Evolutionary conservation across 768 basidiomycete genomes (phyloP), one percentile per base, ranked within the genome.

Genomic region (Vishniacozyma victoriae): DNA sequence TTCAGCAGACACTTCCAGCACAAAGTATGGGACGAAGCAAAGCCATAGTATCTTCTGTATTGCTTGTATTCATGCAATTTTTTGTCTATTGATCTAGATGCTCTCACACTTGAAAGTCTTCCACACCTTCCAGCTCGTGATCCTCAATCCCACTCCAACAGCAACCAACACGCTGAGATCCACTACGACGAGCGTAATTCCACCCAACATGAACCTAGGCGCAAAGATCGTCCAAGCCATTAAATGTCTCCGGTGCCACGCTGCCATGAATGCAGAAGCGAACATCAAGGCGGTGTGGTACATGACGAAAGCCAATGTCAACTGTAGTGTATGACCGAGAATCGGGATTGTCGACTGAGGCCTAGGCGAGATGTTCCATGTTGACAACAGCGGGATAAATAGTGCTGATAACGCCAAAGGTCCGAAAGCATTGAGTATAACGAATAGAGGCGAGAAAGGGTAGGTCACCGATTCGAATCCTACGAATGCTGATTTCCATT

Each of bases 191-290:
- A 93, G 68, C 23, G 78, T 78, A 3, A 81, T 61, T 0, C 80
- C 87, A 0, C 79, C 86, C 14, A 80, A 67, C 84, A 96, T 92
- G 67, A 92, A 95, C 54, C 93, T 75, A 54, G 95, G 95, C 29
- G 92, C 93, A 62, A 96, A 99, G 3, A 97, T 84, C 74, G 97
- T 96, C 95, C 95, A 99, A 19, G 96, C 91, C 91, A 95, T 95
- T 55, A 95, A 70, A 68, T 96, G 91, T 37, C 90, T 70, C 55
- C 90, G 73, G 43, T 92, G 72, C 59, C 82, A 79, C 6, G 88
- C 85, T 0, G 87, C 82, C 47, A 82, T 82, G 5, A 80, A 70
- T 3, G 87, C 83, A 14, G 82, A 79, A 3, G 85, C 83, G 3
- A 91, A 62, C 1, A 88, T 70, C 19, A 91, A 62, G 4, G 74